These are phyloP conservation scores for Fusarium multiceps DNA, from an alignment of 2,329 filamentous ascomycete species.

Conservation along the genomic window DNA sequence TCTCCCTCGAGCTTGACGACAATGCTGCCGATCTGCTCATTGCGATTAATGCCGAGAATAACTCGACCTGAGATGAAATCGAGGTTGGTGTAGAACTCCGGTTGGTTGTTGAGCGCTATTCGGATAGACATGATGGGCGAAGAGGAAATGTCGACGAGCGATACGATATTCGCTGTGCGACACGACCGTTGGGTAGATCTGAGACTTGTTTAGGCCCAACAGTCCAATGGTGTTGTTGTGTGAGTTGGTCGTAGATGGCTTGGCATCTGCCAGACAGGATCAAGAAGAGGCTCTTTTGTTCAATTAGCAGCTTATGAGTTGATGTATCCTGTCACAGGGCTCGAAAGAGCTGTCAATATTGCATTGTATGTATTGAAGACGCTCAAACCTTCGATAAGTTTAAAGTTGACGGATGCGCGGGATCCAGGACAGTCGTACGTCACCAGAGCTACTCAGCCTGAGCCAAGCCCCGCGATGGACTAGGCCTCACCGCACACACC, in stretches of 20 bases:
- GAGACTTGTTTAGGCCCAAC: conserved; percentile 7
- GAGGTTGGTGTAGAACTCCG: conserved; percentile 82
- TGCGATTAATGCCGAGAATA: conserved; percentile 67
- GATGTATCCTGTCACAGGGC: conserved; percentile 3
- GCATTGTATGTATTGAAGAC: conserved; percentile 10
- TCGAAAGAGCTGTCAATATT: conserved; percentile 23
- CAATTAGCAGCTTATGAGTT: neutral
- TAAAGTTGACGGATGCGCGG: conserved; percentile 17
- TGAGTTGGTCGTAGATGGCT: conserved; percentile 18
- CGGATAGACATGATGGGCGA: conserved; percentile 70
- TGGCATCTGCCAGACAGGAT: neutral
- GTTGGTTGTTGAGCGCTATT: conserved; percentile 73
- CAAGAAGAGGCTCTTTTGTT: neutral
- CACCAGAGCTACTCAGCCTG: conserved; percentile 36
- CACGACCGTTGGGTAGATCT: conserved; percentile 18
- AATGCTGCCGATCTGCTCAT: conserved; percentile 78
- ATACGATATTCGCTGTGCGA: conserved; percentile 11
- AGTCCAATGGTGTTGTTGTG: conserved; percentile 25
- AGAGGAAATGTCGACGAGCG: neutral
- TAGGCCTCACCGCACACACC: conserved; percentile 17
- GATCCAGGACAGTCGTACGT: conserved; percentile 30
- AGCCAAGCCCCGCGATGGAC: conserved; percentile 29
- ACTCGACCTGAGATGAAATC: conserved; percentile 75
- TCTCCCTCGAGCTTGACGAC: conserved; percentile 88
- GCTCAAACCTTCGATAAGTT: conserved; percentile 1